Evolutionary conservation across 2,329 filamentous ascomycete species (phyloP).

Genomic region (Didymella sp.): DNA sequence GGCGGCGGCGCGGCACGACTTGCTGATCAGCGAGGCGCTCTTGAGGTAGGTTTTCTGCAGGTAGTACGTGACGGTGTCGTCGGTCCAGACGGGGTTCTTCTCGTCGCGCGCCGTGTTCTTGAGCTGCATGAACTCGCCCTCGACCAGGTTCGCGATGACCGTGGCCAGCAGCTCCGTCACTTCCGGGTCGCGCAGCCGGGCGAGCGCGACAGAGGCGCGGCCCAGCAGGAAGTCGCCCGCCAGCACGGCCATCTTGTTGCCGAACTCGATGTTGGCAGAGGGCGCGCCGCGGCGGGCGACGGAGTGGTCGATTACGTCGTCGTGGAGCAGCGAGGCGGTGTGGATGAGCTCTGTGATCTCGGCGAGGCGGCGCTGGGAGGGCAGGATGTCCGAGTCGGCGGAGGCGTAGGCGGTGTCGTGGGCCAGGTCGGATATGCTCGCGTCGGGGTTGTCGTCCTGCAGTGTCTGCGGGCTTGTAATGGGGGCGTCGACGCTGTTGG

Average conservation of each 20-base stretch:
- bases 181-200: constrained; percentile 87
- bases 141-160: constrained; percentile 95
- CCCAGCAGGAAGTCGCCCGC: constrained; percentile 97
- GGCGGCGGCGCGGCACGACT: constrained; percentile 90
- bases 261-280: constrained; percentile 92
- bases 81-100: constrained; percentile 80
- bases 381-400: constrained; percentile 74
- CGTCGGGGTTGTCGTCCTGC: constrained; percentile 75
- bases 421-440: constrained; percentile 54
- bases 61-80: constrained; percentile 91
- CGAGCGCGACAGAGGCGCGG: constrained; percentile 89
- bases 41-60: constrained; percentile 98
- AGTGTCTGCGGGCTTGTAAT: constrained; percentile 70
- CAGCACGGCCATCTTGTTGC: constrained; percentile 98
- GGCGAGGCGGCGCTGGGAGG: constrained; percentile 88
- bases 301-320: constrained; percentile 97
- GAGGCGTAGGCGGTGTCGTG: constrained; percentile 54
- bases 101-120: constrained; percentile 95
- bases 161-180: constrained; percentile 94
- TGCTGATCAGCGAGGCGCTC: constrained; percentile 93
- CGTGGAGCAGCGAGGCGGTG: constrained; percentile 93
- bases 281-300: constrained; percentile 81
- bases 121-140: constrained; percentile 99
- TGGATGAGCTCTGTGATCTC: constrained; percentile 98
- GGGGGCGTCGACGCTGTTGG: constrained; percentile 59